Evolutionary conservation across 495 filamentous ascomycete genomes (phyloP).

Genomic region (Jackrogersella multiformis): DNA sequence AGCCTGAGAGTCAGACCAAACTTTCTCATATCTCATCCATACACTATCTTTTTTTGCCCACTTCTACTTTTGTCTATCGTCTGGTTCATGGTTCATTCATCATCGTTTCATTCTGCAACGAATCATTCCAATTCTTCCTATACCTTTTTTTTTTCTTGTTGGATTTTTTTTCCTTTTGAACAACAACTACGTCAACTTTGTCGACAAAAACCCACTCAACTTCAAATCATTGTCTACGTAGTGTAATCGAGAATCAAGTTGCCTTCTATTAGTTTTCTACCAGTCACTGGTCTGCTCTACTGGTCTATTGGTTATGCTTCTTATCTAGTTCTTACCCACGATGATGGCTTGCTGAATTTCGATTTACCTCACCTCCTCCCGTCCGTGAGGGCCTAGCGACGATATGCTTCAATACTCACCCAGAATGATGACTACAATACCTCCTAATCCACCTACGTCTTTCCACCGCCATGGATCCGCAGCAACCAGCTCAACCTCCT

Average conservation of each 20-base stretch:
- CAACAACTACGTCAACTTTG: slow-evolving; percentile 20
- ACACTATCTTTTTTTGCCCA: slow-evolving; percentile 36
- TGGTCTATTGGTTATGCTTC: slow-evolving; percentile 15
- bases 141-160: slow-evolving; percentile 23
- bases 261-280: background rate
- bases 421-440: slow-evolving; percentile 48
- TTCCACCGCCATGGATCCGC: slow-evolving; percentile 45
- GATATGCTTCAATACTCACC: slow-evolving; percentile 44
- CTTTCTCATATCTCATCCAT: slow-evolving; percentile 29
- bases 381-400: slow-evolving; percentile 37
- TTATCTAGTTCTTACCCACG: slow-evolving; percentile 13
- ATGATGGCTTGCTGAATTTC: slow-evolving; percentile 40
- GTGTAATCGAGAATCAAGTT: slow-evolving; percentile 30
- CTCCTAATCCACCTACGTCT: slow-evolving; percentile 37
- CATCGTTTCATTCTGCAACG: slow-evolving; percentile 43
- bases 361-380: slow-evolving; percentile 45
- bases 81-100: slow-evolving; percentile 44
- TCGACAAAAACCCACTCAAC: slow-evolving; percentile 7
- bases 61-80: slow-evolving; percentile 29
- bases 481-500: slow-evolving; percentile 22
- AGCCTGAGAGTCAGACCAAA: slow-evolving; percentile 43
- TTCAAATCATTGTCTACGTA: background rate
- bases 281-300: background rate
- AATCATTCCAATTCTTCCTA: slow-evolving; percentile 37
- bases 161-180: slow-evolving; percentile 25